A percentile compares a stretch with the other conserved stretches of the same genome.
Evolutionary conservation across 805 yeast species (phyloP).

Genomic region (Candida sanyiensis): DNA sequence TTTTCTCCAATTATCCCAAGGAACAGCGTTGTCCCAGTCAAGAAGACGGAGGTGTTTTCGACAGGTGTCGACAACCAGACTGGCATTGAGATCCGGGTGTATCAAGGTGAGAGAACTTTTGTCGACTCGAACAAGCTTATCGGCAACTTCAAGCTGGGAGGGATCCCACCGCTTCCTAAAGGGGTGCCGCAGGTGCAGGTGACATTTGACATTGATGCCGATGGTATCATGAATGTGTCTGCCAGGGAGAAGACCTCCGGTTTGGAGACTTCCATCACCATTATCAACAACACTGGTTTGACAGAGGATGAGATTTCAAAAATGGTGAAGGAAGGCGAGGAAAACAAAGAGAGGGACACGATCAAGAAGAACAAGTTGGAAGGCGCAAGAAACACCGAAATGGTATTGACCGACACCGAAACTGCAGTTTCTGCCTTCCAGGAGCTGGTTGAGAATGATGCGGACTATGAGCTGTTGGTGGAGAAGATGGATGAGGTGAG

Average conservation of each 20-base stretch:
- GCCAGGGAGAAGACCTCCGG: constrained; percentile 78
- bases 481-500: constrained; percentile 48
- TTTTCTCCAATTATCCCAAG: constrained; percentile 75
- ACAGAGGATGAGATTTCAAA: constrained; percentile 61
- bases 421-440: constrained; percentile 71
- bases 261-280: constrained; percentile 68
- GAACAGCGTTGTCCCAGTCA: constrained; percentile 72
- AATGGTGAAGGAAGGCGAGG: constrained; percentile 62
- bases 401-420: constrained; percentile 82
- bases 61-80: constrained; percentile 85
- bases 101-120: constrained; percentile 75
- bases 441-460: constrained; percentile 42
- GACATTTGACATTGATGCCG: constrained; percentile 75
- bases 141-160: constrained; percentile 66
- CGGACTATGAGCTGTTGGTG: constrained; percentile 41
- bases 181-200: constrained; percentile 78
- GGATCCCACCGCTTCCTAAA: constrained; percentile 71
- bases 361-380: constrained; percentile 56
- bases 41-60: constrained; percentile 66
- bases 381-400: constrained; percentile 72
- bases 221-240: constrained; percentile 75
- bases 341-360: constrained; percentile 55
- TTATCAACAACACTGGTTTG: constrained; percentile 63
- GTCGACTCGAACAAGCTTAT: constrained; percentile 73
- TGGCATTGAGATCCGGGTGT: constrained; percentile 73